Evolutionary conservation across 2,329 filamentous ascomycete species (phyloP).

Genomic region (Diaporthe aspalathi): DNA sequence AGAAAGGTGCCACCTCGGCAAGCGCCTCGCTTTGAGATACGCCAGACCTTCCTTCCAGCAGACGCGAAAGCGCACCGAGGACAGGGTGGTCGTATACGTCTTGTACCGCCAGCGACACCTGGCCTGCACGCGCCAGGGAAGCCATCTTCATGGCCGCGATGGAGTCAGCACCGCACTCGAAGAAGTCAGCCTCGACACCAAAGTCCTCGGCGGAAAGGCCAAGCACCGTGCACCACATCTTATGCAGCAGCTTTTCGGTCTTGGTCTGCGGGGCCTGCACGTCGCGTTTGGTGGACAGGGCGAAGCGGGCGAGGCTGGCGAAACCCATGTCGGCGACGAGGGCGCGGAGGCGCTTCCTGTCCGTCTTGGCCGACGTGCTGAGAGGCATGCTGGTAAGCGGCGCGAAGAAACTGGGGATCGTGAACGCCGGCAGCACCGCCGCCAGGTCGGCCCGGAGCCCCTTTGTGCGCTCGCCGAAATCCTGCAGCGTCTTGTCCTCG

Average conservation of each 20-base stretch:
- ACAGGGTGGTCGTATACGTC: neutral
- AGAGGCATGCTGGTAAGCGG: constrained; percentile 5
- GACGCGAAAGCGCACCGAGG: neutral
- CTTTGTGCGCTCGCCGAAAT: constrained; percentile 8
- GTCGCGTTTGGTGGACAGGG: neutral
- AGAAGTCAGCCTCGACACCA: constrained; percentile 68
- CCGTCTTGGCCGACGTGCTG: neutral
- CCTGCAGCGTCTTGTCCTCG: neutral
- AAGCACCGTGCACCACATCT: constrained; percentile 16
- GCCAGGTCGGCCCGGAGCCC: neutral
- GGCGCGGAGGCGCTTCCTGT: constrained; percentile 2
- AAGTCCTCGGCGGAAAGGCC: constrained; percentile 43
- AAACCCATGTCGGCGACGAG: constrained; percentile 5
- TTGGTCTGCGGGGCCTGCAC: neutral
- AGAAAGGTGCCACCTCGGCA: neutral
- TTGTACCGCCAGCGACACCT: constrained; percentile 1
- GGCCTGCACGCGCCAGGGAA: neutral
- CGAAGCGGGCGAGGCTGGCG: neutral
- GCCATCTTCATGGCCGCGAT: constrained; percentile 61
- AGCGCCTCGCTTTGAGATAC: neutral
- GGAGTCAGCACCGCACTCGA: constrained; percentile 70
- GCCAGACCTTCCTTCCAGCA: neutral
- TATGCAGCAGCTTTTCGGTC: constrained; percentile 12
- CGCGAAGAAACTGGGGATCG: constrained; percentile 7
- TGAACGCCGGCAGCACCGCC: neutral